Evolutionary conservation across 306 rosid species (phyloP).

Genomic region (Glycine tomentella): DNA sequence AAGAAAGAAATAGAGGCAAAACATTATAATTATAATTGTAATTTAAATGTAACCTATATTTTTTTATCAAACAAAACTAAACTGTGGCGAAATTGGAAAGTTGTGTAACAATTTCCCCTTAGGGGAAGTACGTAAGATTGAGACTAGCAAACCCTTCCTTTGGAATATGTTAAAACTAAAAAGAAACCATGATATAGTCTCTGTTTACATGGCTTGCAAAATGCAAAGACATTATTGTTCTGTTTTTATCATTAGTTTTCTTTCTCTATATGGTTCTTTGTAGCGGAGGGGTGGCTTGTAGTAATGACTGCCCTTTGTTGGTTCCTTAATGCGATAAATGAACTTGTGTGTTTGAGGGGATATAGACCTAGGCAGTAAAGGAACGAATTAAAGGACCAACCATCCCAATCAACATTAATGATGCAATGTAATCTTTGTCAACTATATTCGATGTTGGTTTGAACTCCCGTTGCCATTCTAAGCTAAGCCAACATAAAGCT

Average conservation of each 20-base stretch:
- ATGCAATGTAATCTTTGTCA: too few relatives aligned
- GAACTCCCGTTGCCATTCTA: background rate
- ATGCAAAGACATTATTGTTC: background rate
- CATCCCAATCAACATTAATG: background rate
- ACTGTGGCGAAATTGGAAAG: too few relatives aligned
- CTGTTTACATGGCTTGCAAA: background rate
- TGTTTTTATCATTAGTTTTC: background rate
- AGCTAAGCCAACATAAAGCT: conserved; percentile 15
- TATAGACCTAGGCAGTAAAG: background rate
- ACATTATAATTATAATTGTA: background rate
- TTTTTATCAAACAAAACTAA: background rate
- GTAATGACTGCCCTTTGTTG: conserved; percentile 22
- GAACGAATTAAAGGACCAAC: background rate
- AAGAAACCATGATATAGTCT: background rate
- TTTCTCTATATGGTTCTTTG: background rate
- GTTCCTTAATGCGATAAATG: conserved; percentile 35
- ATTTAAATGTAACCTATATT: background rate
- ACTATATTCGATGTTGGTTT: conserved; percentile 2
- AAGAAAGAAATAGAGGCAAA: background rate
- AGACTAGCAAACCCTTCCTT: background rate
- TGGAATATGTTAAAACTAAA: background rate
- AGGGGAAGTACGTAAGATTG: background rate
- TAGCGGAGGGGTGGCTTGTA: conserved; percentile 16
- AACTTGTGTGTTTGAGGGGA: conserved; percentile 10
- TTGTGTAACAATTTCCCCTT: background rate